phyloP scores from a whole-genome alignment of 371 early-diverging fungal genomes.

The Smittium culicis region DNA sequence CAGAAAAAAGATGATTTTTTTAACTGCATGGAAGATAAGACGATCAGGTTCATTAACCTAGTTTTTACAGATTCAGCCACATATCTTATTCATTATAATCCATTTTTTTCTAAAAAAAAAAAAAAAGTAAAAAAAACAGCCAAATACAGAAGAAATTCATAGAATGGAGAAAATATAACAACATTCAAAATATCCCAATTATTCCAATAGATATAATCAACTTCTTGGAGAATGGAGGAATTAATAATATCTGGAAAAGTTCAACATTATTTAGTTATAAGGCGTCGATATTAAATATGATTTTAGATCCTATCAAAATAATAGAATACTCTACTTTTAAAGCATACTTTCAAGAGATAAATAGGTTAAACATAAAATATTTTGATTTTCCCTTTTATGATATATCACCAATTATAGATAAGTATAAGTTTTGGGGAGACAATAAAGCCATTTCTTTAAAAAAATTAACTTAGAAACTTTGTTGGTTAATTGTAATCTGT shows the following conservation, averaged over 20 bases:
- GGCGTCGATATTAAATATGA: background rate
- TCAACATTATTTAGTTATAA: background rate
- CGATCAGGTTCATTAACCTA: too few species aligned
- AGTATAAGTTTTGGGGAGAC: background rate
- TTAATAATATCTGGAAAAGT: background rate
- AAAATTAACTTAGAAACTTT: background rate
- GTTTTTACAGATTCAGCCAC: background rate
- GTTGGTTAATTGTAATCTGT: background rate
- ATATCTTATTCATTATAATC: background rate
- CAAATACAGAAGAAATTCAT: background rate
- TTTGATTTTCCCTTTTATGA: background rate
- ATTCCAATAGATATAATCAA: background rate
- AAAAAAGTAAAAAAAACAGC: background rate
- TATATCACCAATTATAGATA: background rate
- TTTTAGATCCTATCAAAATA: background rate
- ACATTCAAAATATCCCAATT: background rate
- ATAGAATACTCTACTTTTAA: background rate
- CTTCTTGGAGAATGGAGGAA: background rate
- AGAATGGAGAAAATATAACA: background rate
- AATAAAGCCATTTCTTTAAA: background rate
- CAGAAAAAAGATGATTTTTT: background rate
- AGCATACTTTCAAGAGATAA: background rate
- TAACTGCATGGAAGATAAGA: background rate
- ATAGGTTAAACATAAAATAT: background rate
- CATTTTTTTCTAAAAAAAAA: background rate